phyloP scores from a whole-genome alignment of 169 alveolate species.

The Plasmodium adleri region DNA sequence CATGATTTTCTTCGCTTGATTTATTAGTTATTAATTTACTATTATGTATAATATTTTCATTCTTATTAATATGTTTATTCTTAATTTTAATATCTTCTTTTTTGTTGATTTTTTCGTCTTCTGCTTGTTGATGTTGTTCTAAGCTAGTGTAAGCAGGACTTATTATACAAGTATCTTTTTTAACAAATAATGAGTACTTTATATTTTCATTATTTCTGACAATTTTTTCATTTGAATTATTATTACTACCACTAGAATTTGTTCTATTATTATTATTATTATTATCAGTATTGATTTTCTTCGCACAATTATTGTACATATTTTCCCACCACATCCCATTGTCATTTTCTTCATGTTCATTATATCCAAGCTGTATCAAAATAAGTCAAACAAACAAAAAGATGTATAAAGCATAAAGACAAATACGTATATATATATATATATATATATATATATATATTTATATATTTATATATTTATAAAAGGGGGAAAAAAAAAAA shows the following conservation, averaged over 20 bases:
- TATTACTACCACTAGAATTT: background rate
- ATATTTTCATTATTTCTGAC: background rate
- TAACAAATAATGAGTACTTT: constrained; percentile 47
- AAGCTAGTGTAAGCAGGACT: background rate
- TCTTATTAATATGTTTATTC: constrained; percentile 4
- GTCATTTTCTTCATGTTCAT: constrained; percentile 32
- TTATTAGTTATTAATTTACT: background rate
- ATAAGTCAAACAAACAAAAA: background rate
- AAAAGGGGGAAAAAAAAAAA: background rate
- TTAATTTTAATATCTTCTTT: constrained; percentile 6
- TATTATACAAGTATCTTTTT: constrained; percentile 20
- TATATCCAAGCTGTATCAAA: constrained; percentile 50
- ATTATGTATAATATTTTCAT: background rate
- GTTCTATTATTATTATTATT: background rate
- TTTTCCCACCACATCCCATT: constrained; percentile 70
- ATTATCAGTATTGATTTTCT: constrained; percentile 3
- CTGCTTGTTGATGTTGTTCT: background rate
- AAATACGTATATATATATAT: too few relatives aligned
- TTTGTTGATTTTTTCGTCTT: background rate
- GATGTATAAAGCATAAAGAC: background rate
- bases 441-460: background rate
- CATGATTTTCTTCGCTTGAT: background rate
- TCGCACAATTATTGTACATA: constrained; percentile 67
- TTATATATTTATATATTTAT: background rate
- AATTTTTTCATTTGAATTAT: constrained; percentile 1